Conservation (phyloP, 768 basidiomycete genomes). For the Agaricus blazei region DNA sequence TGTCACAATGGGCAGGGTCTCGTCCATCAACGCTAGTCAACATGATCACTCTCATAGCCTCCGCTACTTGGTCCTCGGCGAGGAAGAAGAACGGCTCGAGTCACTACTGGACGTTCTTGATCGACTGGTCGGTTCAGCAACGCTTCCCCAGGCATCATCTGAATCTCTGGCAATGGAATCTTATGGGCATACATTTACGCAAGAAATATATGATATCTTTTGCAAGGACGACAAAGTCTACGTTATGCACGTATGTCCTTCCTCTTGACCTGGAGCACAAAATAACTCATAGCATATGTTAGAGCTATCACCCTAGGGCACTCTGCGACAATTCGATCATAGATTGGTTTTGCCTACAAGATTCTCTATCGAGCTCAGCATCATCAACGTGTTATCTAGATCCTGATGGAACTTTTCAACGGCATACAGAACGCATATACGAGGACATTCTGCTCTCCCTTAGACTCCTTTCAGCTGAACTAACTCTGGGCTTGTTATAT, state of each 20-base stretch:
- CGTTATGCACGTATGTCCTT: not conserved
- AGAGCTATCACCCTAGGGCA: not conserved
- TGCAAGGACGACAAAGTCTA: not conserved
- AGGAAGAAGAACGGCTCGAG: not conserved
- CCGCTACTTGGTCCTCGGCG: not conserved
- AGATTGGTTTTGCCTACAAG: not conserved
- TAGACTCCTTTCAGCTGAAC: slow-evolving; percentile 25
- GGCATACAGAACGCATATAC: not conserved
- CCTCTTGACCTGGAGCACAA: not conserved
- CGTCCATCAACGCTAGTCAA: not conserved
- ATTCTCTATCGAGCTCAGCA: not conserved
- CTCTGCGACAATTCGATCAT: not conserved
- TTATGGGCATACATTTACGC: not conserved
- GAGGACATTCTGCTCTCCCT: slow-evolving; percentile 13
- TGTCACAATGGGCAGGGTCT: no score
- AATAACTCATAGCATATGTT: not conserved
- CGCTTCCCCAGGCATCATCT: not conserved
- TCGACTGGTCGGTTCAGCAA: not conserved
- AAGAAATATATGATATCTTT: slow-evolving; percentile 1
- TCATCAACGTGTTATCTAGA: not conserved
- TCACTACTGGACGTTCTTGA: not conserved
- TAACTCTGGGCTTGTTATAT: slow-evolving; percentile 28
- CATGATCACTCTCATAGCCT: no score
- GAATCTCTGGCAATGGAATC: not conserved
- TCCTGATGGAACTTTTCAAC: slow-evolving; percentile 3